phyloP scores from a whole-genome alignment of 768 basidiomycete species.

The Phaffia tasmanica region DNA sequence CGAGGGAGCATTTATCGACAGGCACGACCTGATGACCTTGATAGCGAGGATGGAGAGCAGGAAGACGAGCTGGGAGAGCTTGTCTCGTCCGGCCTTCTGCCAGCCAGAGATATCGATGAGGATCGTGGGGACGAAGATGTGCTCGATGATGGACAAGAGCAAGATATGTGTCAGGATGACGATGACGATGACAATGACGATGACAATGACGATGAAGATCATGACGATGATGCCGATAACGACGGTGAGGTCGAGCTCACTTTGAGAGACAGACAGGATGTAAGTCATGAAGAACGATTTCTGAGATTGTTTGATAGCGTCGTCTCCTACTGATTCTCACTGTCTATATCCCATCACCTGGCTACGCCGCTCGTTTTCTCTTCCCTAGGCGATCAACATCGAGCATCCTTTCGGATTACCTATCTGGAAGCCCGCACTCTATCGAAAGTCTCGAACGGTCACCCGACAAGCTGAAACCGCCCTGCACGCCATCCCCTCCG shows the following conservation, averaged over 20 bases:
- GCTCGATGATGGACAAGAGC: slow-evolving; percentile 10
- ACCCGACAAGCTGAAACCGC: slow-evolving; percentile 93
- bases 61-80: too few species aligned
- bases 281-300: slow-evolving; percentile 37
- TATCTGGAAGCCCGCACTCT: slow-evolving; percentile 98
- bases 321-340: not conserved
- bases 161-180: slow-evolving; percentile 24
- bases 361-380: too few species aligned
- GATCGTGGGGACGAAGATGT: slow-evolving; percentile 2
- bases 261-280: slow-evolving; percentile 86
- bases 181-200: slow-evolving; percentile 25
- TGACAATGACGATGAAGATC: slow-evolving; percentile 28
- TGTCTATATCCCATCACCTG: not conserved
- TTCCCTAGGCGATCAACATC: slow-evolving; percentile 65
- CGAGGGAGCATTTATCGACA: not conserved
- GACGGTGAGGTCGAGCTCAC: slow-evolving; percentile 46
- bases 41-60: slow-evolving; percentile 6
- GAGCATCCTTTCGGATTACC: slow-evolving; percentile 98
- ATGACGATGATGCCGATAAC: slow-evolving; percentile 32
- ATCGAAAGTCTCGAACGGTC: slow-evolving; percentile 93
- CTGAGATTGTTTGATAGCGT: not conserved
- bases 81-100: too few species aligned
- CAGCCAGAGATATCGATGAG: not conserved
- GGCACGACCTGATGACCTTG: slow-evolving; percentile 15
- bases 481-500: slow-evolving; percentile 81